Base-by-base conservation (phyloP, 768 basidiomycete genomes). In the Suillus hirtellus region DNA sequence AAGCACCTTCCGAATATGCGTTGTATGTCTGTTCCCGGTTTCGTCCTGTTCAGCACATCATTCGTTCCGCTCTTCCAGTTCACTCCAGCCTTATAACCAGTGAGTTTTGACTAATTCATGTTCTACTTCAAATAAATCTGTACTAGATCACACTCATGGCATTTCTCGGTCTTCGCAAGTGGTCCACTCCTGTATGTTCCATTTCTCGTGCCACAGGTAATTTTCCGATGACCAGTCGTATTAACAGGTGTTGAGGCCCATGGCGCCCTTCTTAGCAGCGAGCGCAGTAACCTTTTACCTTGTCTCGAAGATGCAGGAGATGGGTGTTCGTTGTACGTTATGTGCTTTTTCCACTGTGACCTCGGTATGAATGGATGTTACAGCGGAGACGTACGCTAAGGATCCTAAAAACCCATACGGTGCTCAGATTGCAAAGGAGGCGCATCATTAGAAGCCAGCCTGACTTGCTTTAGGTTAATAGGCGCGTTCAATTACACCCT, bases 241-340 rank as follows among this genome's bases (percentile, higher is more conserved):
- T 50, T 27, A 50, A 24, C 3, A 50, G 49, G 49, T 50, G 15
- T 50, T 50, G 47, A 49, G 47, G 47, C 47, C 47, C 24, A 49
- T 49, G 47, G 47, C 47, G 12, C 47, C 47, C 47, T 49, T 49
- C 47, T 12, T 49, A 24, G 47, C 47, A 24, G 47, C 47, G 7
- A 49, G 47, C 24, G 47, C 2, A 7, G 24, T 49, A 14, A 49
- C 47, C 12, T 49, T 49, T 24, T 49, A 49, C 47, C 47, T 49
- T 24, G 47, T 49, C 6, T 49, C 47, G 7, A 49, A 49, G 24
- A 49, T 49, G 47, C 47, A 47, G n/a, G 46, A 47, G 21, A 47
- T 47, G 46, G 46, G 46, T 24, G 21, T 47, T 47, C 21, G 46
- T 47, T 21, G 46, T 47, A 47, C 12, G 46, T 47, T 24, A 24